These are phyloP conservation scores for Leptographium galeiforme DNA, from an alignment of 2,329 filamentous ascomycete species.

Conservation along the genomic window DNA sequence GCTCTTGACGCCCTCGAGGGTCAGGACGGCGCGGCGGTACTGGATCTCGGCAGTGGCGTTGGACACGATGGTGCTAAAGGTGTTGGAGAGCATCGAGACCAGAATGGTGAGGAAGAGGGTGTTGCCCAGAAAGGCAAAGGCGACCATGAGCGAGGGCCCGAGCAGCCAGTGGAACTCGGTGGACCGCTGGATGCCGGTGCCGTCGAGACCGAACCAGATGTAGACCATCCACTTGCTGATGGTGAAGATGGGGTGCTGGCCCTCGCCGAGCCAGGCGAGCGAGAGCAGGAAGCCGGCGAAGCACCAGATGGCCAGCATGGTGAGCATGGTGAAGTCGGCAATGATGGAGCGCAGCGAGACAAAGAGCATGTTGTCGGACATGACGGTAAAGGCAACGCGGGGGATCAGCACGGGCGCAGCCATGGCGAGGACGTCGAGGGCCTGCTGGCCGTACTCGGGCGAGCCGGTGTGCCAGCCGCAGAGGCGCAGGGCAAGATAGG, in stretches of 20 bases:
- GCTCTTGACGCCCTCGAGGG: conserved; percentile 73
- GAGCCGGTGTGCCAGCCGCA: conserved; percentile 43
- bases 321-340: conserved; percentile 69
- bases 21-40: conserved; percentile 67
- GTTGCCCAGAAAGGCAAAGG: conserved; percentile 76
- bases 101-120: conserved; percentile 81
- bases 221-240: conserved; percentile 87
- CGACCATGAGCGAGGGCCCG: conserved; percentile 66
- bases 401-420: conserved; percentile 67
- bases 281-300: conserved; percentile 72
- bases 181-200: conserved; percentile 46
- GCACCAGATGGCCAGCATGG: conserved; percentile 65
- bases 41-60: conserved; percentile 76
- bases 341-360: conserved; percentile 74
- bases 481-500: conserved; percentile 55
- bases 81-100: conserved; percentile 76
- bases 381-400: conserved; percentile 66
- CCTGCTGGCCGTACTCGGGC: conserved; percentile 43
- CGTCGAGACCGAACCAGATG: conserved; percentile 85
- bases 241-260: conserved; percentile 46
- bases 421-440: conserved; percentile 66
- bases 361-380: conserved; percentile 76
- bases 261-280: conserved; percentile 63
- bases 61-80: conserved; percentile 62
- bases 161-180: conserved; percentile 67